Conservation (phyloP, 2,329 filamentous ascomycete genomes). For the Penicillium sp. region DNA sequence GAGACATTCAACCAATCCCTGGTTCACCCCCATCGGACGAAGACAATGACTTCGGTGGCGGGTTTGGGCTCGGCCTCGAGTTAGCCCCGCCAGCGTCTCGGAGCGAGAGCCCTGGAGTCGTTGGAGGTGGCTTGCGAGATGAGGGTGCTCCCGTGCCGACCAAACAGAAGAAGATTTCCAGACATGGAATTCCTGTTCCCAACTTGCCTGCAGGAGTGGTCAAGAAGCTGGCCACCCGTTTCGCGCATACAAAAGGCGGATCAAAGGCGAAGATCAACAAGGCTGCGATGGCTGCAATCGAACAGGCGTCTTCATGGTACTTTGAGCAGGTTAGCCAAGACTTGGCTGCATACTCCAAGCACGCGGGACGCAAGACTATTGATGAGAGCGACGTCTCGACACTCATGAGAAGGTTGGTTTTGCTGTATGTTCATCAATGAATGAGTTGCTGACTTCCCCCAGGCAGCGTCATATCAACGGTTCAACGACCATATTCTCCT, state of each 20-base stretch:
- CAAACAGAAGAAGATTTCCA: conserved; percentile 59
- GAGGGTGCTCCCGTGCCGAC: conserved; percentile 27
- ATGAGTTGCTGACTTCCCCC: conserved; percentile 33
- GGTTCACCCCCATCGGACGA: conserved; percentile 24
- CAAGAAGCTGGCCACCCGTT: conserved; percentile 61
- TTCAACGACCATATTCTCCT: conserved; percentile 71
- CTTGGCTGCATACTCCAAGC: conserved; percentile 70
- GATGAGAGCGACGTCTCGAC: conserved; percentile 79
- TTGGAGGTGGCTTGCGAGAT: conserved; percentile 36
- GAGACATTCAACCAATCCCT: conserved; percentile 25
- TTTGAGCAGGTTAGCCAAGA: conserved; percentile 84
- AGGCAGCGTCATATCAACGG: conserved; percentile 74
- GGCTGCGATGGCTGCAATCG: conserved; percentile 68
- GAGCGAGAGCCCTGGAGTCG: conserved; percentile 31
- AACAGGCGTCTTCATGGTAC: conserved; percentile 82
- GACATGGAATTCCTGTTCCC: conserved; percentile 69
- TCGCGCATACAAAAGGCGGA: conserved; percentile 62
- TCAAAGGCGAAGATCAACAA: conserved; percentile 66
- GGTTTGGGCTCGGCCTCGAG: conserved; percentile 32
- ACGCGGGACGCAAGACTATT: conserved; percentile 78
- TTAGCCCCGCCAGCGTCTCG: conserved; percentile 27
- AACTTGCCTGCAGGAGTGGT: conserved; percentile 68
- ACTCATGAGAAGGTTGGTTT: conserved; percentile 72
- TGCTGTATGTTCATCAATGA: background rate
- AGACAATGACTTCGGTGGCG: conserved; percentile 27